phyloP scores from a whole-genome alignment of 805 yeast species.

The Barnettozyma siamensis region DNA sequence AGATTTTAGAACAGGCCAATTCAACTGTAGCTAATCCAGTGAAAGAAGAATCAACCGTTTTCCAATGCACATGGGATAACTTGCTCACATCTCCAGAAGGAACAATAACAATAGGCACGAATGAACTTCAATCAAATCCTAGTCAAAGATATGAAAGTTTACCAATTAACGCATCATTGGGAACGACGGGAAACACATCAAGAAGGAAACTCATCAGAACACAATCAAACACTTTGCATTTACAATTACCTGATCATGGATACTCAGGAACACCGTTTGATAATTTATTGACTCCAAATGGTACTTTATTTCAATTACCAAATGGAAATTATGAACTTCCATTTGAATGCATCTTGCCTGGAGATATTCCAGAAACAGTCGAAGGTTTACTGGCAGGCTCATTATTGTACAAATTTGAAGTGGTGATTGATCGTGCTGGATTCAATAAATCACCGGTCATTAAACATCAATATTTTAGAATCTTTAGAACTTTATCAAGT shows the following conservation, averaged over 20 bases:
- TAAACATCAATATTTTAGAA: constrained; percentile 56
- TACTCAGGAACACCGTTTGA: constrained; percentile 30
- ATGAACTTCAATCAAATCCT: constrained; percentile 9
- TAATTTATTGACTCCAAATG: constrained; percentile 18
- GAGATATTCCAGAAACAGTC: constrained; percentile 72
- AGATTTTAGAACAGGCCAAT: constrained; percentile 36
- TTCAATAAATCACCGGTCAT: constrained; percentile 45
- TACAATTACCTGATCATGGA: constrained; percentile 26
- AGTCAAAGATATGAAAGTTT: constrained; percentile 6
- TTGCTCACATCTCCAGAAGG: constrained; percentile 32
- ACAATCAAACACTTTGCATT: constrained; percentile 18
- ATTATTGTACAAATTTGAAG: constrained; percentile 64
- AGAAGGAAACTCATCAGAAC: constrained; percentile 17
- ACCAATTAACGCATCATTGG: too few relatives aligned
- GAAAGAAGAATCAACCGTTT: constrained; percentile 51
- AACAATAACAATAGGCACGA: constrained; percentile 16
- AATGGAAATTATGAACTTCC: constrained; percentile 86
- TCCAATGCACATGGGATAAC: constrained; percentile 72
- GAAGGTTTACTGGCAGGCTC: constrained; percentile 84
- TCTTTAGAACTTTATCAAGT: constrained; percentile 74
- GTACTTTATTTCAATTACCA: constrained; percentile 36
- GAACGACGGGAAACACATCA: too few relatives aligned
- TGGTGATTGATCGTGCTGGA: constrained; percentile 63
- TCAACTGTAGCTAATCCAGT: constrained; percentile 33
- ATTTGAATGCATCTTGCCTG: constrained; percentile 75